A percentile compares a stretch with the other conserved stretches of the same genome.
These are phyloP conservation scores for Micractinium sp. DNA, from an alignment of 139 green algal species.

Conservation along the genomic window DNA sequence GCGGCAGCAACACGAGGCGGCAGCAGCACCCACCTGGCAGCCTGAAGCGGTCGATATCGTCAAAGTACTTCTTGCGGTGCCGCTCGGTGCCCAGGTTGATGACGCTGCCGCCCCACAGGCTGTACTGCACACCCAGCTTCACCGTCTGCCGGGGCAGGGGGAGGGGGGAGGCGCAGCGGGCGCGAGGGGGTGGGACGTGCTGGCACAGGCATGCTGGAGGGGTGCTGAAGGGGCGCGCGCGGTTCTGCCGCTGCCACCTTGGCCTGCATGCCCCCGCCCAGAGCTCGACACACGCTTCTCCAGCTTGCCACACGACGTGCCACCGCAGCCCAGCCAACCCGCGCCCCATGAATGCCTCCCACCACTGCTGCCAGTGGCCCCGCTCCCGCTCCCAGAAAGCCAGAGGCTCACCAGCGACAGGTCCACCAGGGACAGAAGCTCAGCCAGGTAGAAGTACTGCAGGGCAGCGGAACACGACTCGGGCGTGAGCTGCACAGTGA, in stretches of 20 bases:
- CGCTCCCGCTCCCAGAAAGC: neutral
- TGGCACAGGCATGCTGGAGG: neutral
- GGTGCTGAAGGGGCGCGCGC: neutral
- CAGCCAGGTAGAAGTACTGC: constrained; percentile 71
- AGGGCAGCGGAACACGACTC: too few relatives aligned
- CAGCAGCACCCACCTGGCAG: constrained; percentile 2
- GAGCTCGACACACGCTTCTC: too few relatives aligned
- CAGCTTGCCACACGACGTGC: too few relatives aligned
- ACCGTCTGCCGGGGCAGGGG: constrained; percentile 49
- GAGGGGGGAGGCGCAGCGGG: neutral
- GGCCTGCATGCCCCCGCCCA: too few relatives aligned
- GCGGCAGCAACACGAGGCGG: neutral
- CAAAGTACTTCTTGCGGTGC: constrained; percentile 78
- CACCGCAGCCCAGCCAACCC: neutral
- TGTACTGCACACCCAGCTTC: constrained; percentile 91
- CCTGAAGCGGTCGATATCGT: constrained; percentile 73
- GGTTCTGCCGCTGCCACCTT: neutral
- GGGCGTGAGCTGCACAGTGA: too few relatives aligned
- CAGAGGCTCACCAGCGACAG: constrained; percentile 62
- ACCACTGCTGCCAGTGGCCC: neutral
- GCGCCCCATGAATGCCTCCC: neutral
- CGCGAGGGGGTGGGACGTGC: neutral
- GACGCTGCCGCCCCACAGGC: constrained; percentile 71
- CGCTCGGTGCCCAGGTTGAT: constrained; percentile 79
- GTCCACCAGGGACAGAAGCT: constrained; percentile 78